Evolutionary conservation across 805 yeast species (phyloP).

Genomic region (Cyberlindnera saturnus): DNA sequence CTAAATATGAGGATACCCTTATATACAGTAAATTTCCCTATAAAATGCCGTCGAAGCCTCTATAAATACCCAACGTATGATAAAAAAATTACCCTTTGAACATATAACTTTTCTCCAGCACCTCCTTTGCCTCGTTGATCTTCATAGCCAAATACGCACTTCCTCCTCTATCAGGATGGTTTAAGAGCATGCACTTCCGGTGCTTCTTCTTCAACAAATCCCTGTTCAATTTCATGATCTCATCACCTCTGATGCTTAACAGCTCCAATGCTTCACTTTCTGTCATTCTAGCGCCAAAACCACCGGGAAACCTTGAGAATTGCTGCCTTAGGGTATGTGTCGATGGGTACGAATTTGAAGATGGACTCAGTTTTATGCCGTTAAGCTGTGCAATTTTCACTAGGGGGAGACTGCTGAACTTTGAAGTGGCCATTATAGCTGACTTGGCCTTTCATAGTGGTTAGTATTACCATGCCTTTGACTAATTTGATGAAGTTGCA

Average conservation of each 20-base stretch:
- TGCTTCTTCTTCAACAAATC: conserved; percentile 62
- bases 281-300: conserved; percentile 58
- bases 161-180: conserved; percentile 90
- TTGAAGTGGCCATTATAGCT: conserved; percentile 27
- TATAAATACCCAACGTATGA: not conserved
- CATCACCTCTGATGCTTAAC: conserved; percentile 51
- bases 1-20: no score
- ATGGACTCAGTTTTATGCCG: conserved; percentile 24
- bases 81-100: conserved; percentile 18
- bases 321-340: conserved; percentile 16
- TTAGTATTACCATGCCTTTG: conserved; percentile 1
- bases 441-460: conserved; percentile 26
- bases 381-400: conserved; percentile 35
- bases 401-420: conserved; percentile 28
- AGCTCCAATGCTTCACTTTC: conserved; percentile 67
- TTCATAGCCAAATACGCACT: conserved; percentile 76
- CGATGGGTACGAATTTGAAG: not conserved
- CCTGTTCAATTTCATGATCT: conserved; percentile 41
- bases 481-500: no score
- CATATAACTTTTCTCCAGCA: conserved; percentile 59
- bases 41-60: not conserved
- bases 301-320: conserved; percentile 46
- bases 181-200: conserved; percentile 68
- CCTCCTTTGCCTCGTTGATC: conserved; percentile 80
- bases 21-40: no score